These are phyloP conservation scores for Punica granatum DNA, from an alignment of 345 rosid species.

Conservation along the genomic window DNA sequence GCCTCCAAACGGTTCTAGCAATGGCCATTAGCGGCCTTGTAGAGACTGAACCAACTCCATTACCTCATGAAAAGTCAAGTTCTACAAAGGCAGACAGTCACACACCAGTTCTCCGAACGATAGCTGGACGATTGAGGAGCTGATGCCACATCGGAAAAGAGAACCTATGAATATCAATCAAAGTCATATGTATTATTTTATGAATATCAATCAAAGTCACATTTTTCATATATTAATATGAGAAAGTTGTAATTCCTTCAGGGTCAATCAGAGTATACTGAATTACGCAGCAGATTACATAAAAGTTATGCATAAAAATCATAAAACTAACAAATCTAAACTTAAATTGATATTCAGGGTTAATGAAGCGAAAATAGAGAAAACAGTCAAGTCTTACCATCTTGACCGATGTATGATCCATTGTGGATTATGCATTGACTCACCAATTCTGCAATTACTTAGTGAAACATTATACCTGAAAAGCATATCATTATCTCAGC, in stretches of 20 bases:
- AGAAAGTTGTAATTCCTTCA: not conserved
- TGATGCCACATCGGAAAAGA: too few relatives aligned
- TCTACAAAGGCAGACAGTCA: too few relatives aligned
- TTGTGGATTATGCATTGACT: slow-evolving; percentile 57
- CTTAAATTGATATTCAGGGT: not conserved
- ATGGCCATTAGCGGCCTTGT: too few relatives aligned
- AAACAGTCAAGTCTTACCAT: slow-evolving; percentile 37
- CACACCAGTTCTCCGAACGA: too few relatives aligned
- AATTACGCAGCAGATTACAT: not conserved
- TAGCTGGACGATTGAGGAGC: too few relatives aligned
- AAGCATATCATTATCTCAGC: not conserved
- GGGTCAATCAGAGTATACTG: not conserved
- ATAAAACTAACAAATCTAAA: not conserved
- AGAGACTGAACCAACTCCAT: too few relatives aligned
- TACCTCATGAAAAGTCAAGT: too few relatives aligned
- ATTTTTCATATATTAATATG: not conserved
- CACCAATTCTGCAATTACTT: slow-evolving; percentile 57
- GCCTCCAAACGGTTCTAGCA: too few relatives aligned
- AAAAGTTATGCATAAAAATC: not conserved
- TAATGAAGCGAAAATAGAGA: not conserved
- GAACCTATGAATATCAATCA: too few relatives aligned
- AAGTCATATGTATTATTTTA: too few relatives aligned
- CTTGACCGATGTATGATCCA: slow-evolving; percentile 89
- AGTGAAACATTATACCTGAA: slow-evolving; percentile 61
- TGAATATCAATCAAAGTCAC: too few relatives aligned